A percentile compares a stretch with the other conserved stretches of the same genome.
phyloP scores from a whole-genome alignment of 108 stramenopile species.

The Skeletonema tropicum region DNA sequence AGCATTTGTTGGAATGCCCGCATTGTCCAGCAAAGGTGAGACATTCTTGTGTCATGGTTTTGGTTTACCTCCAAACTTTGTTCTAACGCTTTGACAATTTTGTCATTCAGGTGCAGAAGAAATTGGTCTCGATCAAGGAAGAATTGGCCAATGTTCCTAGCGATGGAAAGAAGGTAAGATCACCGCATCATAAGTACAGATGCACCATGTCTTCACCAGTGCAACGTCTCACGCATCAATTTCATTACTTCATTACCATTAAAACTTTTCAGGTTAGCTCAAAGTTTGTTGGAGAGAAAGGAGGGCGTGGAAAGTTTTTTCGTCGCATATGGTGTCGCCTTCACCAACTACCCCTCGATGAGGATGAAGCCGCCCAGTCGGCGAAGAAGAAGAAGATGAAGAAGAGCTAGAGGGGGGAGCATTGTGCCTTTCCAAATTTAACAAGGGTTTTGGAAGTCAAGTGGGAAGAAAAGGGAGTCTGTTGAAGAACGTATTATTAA shows the following conservation, averaged over 20 bases:
- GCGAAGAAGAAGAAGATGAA: constrained; percentile 34
- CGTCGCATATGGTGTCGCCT: constrained; percentile 81
- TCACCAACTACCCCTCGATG: constrained; percentile 50
- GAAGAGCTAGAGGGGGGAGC: neutral
- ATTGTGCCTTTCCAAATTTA: neutral
- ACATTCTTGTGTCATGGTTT: neutral
- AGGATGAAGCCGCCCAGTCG: constrained; percentile 16
- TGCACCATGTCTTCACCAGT: neutral
- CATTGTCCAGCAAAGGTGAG: constrained; percentile 54
- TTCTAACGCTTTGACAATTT: neutral
- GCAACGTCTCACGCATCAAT: constrained; percentile 16
- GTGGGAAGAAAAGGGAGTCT: too few relatives aligned
- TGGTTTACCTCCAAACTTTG: neutral
- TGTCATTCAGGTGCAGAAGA: constrained; percentile 59
- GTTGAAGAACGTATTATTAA: too few relatives aligned
- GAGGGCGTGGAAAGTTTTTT: constrained; percentile 79
- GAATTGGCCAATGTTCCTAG: constrained; percentile 69
- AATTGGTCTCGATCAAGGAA: constrained; percentile 58
- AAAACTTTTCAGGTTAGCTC: neutral
- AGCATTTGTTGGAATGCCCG: constrained; percentile 75
- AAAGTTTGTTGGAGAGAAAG: constrained; percentile 47
- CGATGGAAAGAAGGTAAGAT: constrained; percentile 61
- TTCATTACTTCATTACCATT: neutral
- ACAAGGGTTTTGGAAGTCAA: neutral
- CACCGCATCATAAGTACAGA: neutral